phyloP scores from a whole-genome alignment of 2,329 filamentous ascomycete genomes.

The Ophiostoma novo-ulmi region DNA sequence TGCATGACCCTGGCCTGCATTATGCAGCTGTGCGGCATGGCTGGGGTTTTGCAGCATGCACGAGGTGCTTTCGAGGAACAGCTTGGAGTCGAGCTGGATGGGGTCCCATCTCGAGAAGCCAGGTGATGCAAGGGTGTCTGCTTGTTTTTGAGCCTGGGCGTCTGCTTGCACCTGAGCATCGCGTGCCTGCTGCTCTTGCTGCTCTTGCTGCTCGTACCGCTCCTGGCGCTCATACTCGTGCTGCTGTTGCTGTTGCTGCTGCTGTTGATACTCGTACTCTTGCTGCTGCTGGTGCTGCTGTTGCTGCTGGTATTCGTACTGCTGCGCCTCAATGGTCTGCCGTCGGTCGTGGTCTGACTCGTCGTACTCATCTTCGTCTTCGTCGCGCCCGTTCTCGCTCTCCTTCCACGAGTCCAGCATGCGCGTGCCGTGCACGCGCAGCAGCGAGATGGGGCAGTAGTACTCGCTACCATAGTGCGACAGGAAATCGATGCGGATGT shows the following conservation, averaged over 20 bases:
- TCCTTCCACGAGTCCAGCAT: conserved; percentile 92
- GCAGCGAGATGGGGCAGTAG: conserved; percentile 86
- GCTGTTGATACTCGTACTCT: conserved; percentile 12
- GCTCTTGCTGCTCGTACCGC: conserved; percentile 13
- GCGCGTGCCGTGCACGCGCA: conserved; percentile 91
- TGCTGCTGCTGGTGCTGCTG: conserved; percentile 27
- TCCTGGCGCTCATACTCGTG: conserved; percentile 20
- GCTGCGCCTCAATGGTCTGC: conserved; percentile 24
- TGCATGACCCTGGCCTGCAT: background rate
- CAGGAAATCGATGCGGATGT: conserved; percentile 84
- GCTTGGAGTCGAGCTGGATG: background rate
- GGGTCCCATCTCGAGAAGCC: conserved; percentile 22
- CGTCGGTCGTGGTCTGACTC: conserved; percentile 35
- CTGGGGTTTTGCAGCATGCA: background rate
- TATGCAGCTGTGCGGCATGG: background rate
- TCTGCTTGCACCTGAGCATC: background rate
- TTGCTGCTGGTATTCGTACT: conserved; percentile 31
- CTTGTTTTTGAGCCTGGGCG: background rate
- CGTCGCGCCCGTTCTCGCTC: conserved; percentile 61
- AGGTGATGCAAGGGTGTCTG: background rate
- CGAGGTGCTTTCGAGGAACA: conserved; percentile 14
- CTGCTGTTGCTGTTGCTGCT: conserved; percentile 15
- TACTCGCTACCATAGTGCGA: conserved; percentile 95
- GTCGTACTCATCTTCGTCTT: conserved; percentile 49
- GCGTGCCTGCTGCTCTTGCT: conserved; percentile 31